A percentile compares a stretch with the other conserved stretches of the same genome.
phyloP scores from a whole-genome alignment of 2,329 filamentous ascomycete genomes.

The Fusarium buharicum region DNA sequence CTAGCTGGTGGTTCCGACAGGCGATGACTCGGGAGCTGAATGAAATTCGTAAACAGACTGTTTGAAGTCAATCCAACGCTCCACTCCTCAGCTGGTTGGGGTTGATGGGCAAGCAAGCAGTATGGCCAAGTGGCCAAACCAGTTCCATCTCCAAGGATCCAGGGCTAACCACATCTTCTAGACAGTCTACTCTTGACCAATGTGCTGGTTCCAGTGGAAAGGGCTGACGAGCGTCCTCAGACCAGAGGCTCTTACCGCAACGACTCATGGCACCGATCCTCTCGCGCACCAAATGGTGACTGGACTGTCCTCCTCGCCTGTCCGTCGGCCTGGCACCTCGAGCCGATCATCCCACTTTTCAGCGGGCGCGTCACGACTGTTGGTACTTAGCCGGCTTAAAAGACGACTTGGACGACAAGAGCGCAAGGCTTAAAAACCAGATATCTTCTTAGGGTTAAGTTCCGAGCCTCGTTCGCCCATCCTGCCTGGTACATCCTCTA shows the following conservation, averaged over 20 bases:
- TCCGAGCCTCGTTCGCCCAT: conserved; percentile 76
- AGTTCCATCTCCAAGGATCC: conserved; percentile 37
- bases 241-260: conserved; percentile 77
- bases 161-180: conserved; percentile 49
- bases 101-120: conserved; percentile 37
- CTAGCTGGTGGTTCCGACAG: conserved; percentile 57
- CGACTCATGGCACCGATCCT: conserved; percentile 76
- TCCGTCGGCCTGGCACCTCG: conserved; percentile 55
- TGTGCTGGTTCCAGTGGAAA: conserved; percentile 70
- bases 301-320: conserved; percentile 64
- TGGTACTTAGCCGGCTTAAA: conserved; percentile 63
- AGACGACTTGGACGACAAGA: conserved; percentile 74
- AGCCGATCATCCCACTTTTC: conserved; percentile 60
- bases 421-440: conserved; percentile 79
- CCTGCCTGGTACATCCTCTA: conserved; percentile 53
- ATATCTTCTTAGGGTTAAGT: conserved; percentile 93
- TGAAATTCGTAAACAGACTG: conserved; percentile 59
- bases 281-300: conserved; percentile 66
- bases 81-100: conserved; percentile 51
- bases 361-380: conserved; percentile 55
- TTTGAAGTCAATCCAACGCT: conserved; percentile 59
- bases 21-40: conserved; percentile 43
- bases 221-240: conserved; percentile 80
- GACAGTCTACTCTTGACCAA: conserved; percentile 59
- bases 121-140: conserved; percentile 31